phyloP scores from a whole-genome alignment of 495 filamentous ascomycete genomes.

The Hypoxylon lienhwacheense region DNA sequence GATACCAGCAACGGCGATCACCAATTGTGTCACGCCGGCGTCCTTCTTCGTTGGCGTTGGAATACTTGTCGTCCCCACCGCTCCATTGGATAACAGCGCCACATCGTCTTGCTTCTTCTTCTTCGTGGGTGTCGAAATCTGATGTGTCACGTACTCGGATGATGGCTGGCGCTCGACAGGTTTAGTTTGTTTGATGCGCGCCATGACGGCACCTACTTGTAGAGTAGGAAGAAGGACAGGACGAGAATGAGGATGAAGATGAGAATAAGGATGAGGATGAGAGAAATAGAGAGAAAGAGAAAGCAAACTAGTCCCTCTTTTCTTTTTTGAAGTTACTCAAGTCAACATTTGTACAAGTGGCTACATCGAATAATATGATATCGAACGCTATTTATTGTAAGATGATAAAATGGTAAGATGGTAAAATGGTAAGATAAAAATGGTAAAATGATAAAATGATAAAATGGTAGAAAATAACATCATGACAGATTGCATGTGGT shows the following conservation, averaged over 20 bases:
- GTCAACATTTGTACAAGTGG: too few species aligned
- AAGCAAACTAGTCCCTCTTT: neutral
- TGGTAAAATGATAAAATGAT: too few species aligned
- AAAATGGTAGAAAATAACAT: too few species aligned
- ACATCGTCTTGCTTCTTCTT: slow-evolving; percentile 35
- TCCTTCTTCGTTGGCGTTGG: slow-evolving; percentile 43
- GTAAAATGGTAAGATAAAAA: too few species aligned
- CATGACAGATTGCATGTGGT: too few species aligned
- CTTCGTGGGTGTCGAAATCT: slow-evolving; percentile 42
- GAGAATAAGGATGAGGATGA: neutral
- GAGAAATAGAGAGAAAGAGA: neutral
- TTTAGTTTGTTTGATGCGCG: slow-evolving; percentile 68
- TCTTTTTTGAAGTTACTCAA: neutral
- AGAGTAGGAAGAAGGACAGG: neutral
- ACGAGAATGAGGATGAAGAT: neutral
- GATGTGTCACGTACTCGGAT: slow-evolving; percentile 58
- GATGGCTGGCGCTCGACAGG: slow-evolving; percentile 68
- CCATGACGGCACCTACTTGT: slow-evolving; percentile 55
- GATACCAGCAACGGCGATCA: slow-evolving; percentile 88
- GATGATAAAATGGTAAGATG: too few species aligned
- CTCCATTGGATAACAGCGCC: slow-evolving; percentile 46
- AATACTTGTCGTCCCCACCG: slow-evolving; percentile 32
- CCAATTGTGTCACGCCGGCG: slow-evolving; percentile 66
- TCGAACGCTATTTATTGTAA: too few species aligned
- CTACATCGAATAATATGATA: too few species aligned